Base-by-base conservation (phyloP, 106 monocot genomes). In the Amphibolis antarctica region DNA sequence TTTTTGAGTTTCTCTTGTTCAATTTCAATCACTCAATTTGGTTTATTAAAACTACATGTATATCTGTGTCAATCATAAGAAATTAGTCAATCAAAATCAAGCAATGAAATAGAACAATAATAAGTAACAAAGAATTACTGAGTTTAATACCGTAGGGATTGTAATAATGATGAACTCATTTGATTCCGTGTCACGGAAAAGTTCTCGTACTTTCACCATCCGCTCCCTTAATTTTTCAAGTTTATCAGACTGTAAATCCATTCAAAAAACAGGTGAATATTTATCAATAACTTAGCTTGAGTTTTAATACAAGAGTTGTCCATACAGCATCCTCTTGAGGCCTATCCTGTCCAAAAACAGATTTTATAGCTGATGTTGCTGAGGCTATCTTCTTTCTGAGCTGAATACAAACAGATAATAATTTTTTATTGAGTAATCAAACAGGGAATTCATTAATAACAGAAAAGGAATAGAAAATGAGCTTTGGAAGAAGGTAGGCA, bases 321-420 rank as follows among this genome's bases (percentile, higher is more conserved):
- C 93, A 82, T 80, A 96, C 96, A 52, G 86, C 80, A 72, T 80
- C 83, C 13, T 70, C 49, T 29, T 63, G 65, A 49, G 71, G 62
- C 48, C 74, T 74, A 22, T 80, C 89, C 72, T 96, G 79, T 26
- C 96, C 96, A 76, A 96, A 84, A 66, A 90, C 86, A 61, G 96
- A 90, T 86, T 96, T 96, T 68, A 96, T 90, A 31, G 90, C 96
- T 61, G 96, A 96, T 31, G 96, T 85, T 76, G 96, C 96, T 54
- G 89, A 84, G 69, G 83, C 17, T 60, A 96, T 60, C 71, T 96
- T 96, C 71, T 82, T 67, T 76, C 75, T 94, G 28, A 94, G 77
- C 94, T 94, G 83, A 23, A 48, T 25, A 67, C 0, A 42, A 12
- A 67, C 0, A 73, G 46, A 29, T 36, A n/a, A n/a, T n/a, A n/a